phyloP scores from a whole-genome alignment of 1,284 basidiomycete species.

The Trametes hirsuta region DNA sequence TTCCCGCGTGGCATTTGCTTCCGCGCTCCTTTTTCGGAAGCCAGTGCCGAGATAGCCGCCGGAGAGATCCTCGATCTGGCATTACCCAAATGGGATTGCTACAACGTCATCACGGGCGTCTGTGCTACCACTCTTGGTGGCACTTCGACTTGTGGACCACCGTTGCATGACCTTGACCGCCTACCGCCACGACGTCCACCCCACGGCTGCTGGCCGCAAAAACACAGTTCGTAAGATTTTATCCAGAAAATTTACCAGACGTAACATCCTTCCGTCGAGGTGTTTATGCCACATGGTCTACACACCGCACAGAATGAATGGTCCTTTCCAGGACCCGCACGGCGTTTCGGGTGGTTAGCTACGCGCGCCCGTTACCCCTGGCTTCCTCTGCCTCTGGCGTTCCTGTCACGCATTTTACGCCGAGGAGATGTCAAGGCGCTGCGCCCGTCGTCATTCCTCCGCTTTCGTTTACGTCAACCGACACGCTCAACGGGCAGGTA shows the following conservation, averaged over 20 bases:
- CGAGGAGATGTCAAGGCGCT: conserved; percentile 7
- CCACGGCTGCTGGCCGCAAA: no score
- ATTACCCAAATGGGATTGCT: not conserved
- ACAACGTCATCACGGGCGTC: conserved; percentile 3
- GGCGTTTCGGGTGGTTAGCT: conserved; percentile 5
- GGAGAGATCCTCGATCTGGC: conserved; percentile 3
- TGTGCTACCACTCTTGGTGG: not conserved
- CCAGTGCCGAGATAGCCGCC: not conserved
- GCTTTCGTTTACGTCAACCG: conserved; percentile 14
- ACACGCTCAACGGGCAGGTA: not conserved
- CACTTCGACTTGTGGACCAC: no score
- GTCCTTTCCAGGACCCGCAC: conserved; percentile 1
- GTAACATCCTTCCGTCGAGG: no score
- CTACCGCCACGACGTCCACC: no score
- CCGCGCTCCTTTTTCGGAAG: conserved; percentile 5
- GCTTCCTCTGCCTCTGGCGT: not conserved
- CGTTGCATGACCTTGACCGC: no score
- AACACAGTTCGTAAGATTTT: no score
- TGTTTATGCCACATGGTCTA: not conserved
- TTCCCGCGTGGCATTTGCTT: conserved; percentile 23
- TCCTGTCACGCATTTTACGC: not conserved
- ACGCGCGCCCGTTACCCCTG: not conserved
- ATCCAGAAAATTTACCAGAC: no score
- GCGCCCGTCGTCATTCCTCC: conserved; percentile 10
- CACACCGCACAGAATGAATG: not conserved